These are phyloP conservation scores for Durio zibethinus DNA, from an alignment of 345 rosid genomes.

Conservation along the genomic window DNA sequence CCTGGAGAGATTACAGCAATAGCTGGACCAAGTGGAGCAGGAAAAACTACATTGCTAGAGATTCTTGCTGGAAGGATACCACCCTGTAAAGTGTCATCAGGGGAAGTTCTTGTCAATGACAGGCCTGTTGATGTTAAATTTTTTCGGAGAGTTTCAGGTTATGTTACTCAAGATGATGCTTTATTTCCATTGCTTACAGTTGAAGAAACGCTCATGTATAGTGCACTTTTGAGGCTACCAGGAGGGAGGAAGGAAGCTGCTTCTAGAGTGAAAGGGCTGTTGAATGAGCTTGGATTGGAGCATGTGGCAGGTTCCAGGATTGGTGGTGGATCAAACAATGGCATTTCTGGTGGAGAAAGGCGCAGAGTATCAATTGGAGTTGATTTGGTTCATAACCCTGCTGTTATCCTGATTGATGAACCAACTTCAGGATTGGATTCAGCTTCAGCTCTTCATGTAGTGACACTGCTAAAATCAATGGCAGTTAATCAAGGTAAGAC, in stretches of 20 bases:
- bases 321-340: conserved; percentile 56
- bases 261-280: conserved; percentile 48
- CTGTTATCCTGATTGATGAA: conserved; percentile 79
- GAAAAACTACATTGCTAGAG: conserved; percentile 83
- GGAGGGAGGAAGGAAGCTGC: conserved; percentile 44
- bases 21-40: conserved; percentile 94
- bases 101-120: conserved; percentile 63
- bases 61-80: conserved; percentile 72
- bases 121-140: conserved; percentile 46
- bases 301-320: conserved; percentile 58
- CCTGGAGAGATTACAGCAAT: conserved; percentile 67
- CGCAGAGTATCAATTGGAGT: conserved; percentile 87
- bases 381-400: conserved; percentile 87
- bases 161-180: conserved; percentile 83
- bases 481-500: conserved; percentile 71
- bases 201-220: conserved; percentile 75
- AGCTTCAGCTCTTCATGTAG: conserved; percentile 72
- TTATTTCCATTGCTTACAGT: conserved; percentile 83
- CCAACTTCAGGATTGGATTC: conserved; percentile 98
- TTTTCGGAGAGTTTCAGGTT: conserved; percentile 70
- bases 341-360: conserved; percentile 90
- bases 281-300: conserved; percentile 71
- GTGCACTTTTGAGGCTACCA: conserved; percentile 72
- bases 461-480: conserved; percentile 63
- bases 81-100: conserved; percentile 38